Conservation (phyloP, 2,329 filamentous ascomycete species). For the Thielaviopsis euricoi region DNA sequence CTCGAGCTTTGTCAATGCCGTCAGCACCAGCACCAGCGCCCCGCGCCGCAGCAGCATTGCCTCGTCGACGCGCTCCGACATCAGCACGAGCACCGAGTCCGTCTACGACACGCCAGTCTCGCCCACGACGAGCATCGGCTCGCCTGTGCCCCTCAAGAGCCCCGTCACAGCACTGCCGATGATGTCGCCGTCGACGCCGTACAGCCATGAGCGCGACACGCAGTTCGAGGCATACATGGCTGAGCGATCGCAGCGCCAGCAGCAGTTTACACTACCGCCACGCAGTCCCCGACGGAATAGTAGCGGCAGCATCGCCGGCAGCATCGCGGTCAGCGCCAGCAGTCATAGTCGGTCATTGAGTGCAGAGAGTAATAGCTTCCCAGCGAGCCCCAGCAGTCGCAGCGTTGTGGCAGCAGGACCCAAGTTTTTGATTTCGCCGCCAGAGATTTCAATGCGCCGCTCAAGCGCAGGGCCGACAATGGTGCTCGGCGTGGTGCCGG, state of each 20-base stretch:
- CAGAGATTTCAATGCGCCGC: background rate
- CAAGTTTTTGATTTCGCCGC: background rate
- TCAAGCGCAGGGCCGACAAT: background rate
- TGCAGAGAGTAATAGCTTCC: too few relatives aligned
- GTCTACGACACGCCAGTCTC: background rate
- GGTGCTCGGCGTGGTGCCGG: conserved; percentile 8
- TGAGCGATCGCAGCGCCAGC: conserved; percentile 14
- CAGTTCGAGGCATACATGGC: conserved; percentile 30
- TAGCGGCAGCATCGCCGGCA: too few relatives aligned
- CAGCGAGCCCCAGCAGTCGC: background rate
- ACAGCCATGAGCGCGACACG: conserved; percentile 30
- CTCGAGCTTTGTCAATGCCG: background rate
- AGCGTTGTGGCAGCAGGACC: background rate
- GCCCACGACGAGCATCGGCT: background rate
- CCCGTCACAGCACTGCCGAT: too few relatives aligned
- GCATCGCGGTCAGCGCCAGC: too few relatives aligned
- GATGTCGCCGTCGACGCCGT: too few relatives aligned
- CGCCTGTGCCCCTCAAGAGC: too few relatives aligned
- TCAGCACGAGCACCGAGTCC: background rate
- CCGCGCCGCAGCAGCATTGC: background rate
- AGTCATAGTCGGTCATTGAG: too few relatives aligned
- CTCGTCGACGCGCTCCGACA: conserved; percentile 13
- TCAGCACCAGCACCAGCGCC: background rate
- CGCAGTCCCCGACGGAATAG: too few relatives aligned
- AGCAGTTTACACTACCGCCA: background rate